Base-by-base conservation (phyloP, 1,284 basidiomycete genomes). In the Leccinum pachyderme region DNA sequence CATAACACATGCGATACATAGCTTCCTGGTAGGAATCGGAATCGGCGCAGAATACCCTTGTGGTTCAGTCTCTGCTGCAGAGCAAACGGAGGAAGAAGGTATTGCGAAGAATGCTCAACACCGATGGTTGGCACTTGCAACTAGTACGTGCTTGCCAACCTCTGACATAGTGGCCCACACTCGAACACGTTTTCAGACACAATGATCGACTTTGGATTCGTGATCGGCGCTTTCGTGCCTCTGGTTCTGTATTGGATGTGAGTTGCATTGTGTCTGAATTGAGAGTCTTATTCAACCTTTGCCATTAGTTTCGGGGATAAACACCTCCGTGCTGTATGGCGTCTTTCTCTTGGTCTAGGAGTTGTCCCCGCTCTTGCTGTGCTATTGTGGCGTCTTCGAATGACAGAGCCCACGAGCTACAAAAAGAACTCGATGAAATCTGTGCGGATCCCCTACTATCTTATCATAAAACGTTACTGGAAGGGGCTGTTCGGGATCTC, bases 181-280 rank as follows among this genome's bases (percentile, higher is more conserved):
- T 41, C 50, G 7, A 52, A 12, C 47, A 7, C 12, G 49, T 49
- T 49, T 47, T 15, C 12, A 87, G 89, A 93, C 70, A 75, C 80
- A 9, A 94, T 94, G 91, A 94, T 97, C 63, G 93, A 96, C 68
- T 68, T 87, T 54, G 95, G 92, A 45, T 97, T 95, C 67, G 91
- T 94, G 22, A 69, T 94, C 52, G 77, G 91, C 7, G 78, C 89
- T 31, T 93, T 97, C 57, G 89, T 94, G 2, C 90, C 93, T 9
- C 80, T 94, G 18, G 87, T 95, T 27, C 76, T 92, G 32, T 87
- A 84, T 64, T 93, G 89, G 90, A 95, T 95, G 82, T 91, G 59
- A 53, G 86, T 72, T 11, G 31, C 28, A 15, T 49, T 32, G 11
- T 49, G 32, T 7, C 15, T 9, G 6, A 7, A 33, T 22, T 28